Evolutionary conservation across 1,284 basidiomycete genomes (phyloP).

Genomic region (Trametes hirsuta): DNA sequence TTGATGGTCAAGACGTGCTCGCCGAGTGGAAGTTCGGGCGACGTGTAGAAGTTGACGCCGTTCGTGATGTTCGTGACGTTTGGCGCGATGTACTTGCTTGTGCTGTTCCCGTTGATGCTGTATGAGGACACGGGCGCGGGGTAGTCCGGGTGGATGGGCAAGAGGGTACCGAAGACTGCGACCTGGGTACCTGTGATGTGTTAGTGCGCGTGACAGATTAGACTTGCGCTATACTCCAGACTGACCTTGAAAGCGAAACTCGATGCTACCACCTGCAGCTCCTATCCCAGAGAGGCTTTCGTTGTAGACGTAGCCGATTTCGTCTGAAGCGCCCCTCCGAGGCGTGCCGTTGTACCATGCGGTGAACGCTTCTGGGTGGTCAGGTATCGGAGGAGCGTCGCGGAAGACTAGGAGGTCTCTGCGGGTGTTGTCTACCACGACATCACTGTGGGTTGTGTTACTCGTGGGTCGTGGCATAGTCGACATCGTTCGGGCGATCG

Average conservation of each 20-base stretch:
- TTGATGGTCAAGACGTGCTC: slow-evolving; percentile 7
- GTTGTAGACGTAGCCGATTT: not conserved
- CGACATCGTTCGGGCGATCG: not conserved
- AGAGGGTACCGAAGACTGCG: slow-evolving; percentile 2
- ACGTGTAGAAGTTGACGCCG: slow-evolving; percentile 5
- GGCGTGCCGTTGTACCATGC: not conserved
- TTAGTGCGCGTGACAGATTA: not conserved
- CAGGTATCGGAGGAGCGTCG: not conserved
- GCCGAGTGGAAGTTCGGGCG: slow-evolving; percentile 1
- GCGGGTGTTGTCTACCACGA: not conserved
- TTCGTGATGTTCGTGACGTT: not conserved
- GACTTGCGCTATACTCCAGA: not conserved
- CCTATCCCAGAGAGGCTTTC: not conserved
- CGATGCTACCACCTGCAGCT: not conserved
- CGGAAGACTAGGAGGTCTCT: not conserved
- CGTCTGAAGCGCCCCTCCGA: not conserved
- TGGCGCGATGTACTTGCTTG: not conserved
- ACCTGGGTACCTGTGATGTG: slow-evolving; percentile 5
- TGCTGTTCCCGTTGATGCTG: slow-evolving; percentile 3
- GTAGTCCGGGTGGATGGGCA: not conserved
- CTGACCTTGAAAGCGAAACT: not conserved
- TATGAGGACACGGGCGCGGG: slow-evolving; percentile 5
- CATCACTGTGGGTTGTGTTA: not conserved
- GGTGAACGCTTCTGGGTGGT: not conserved
- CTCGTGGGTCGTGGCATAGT: not conserved